These are phyloP conservation scores for Craterostigma plantagineum DNA, from an alignment of 257 asterid genomes.

Conservation along the genomic window DNA sequence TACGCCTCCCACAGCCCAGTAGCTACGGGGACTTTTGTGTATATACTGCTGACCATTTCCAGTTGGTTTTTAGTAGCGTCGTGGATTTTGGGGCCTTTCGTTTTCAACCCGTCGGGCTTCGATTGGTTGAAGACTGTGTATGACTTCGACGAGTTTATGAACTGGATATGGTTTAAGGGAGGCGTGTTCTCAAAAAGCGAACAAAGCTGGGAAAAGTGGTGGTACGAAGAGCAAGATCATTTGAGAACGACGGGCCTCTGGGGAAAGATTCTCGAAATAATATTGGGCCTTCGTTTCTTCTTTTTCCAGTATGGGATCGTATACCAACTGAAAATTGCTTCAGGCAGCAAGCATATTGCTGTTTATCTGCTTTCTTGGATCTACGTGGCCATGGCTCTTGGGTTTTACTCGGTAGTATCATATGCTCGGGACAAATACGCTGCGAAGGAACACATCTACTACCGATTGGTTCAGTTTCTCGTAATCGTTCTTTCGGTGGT, in stretches of 20 bases:
- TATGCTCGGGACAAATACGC: slow-evolving; percentile 80
- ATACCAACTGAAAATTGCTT: slow-evolving; percentile 76
- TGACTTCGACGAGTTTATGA: slow-evolving; percentile 91
- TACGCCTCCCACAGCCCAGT: slow-evolving; percentile 85
- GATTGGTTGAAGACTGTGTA: slow-evolving; percentile 95
- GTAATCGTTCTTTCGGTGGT: slow-evolving; percentile 41
- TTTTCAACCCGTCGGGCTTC: slow-evolving; percentile 87
- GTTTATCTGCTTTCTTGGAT: slow-evolving; percentile 94
- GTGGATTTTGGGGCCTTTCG: slow-evolving; percentile 83
- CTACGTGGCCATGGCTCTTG: slow-evolving; percentile 55
- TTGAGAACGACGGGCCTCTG: slow-evolving; percentile 82
- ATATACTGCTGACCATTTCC: slow-evolving; percentile 75
- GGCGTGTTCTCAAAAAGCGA: slow-evolving; percentile 84
- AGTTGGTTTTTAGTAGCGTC: slow-evolving; percentile 97
- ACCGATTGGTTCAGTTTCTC: slow-evolving; percentile 96
- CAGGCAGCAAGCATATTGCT: slow-evolving; percentile 61
- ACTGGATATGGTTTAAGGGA: slow-evolving; percentile 90
- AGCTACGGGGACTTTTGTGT: slow-evolving; percentile 69
- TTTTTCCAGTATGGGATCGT: slow-evolving; percentile 96
- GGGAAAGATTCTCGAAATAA: slow-evolving; percentile 69
- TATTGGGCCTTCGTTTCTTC: slow-evolving; percentile 88
- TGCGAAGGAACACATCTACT: slow-evolving; percentile 90
- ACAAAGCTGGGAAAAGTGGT: slow-evolving; percentile 99
- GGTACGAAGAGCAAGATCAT: slow-evolving; percentile 98
- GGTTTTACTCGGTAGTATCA: slow-evolving; percentile 33